Conservation (phyloP, 306 rosid species). For the Citrullus amarus region DNA sequence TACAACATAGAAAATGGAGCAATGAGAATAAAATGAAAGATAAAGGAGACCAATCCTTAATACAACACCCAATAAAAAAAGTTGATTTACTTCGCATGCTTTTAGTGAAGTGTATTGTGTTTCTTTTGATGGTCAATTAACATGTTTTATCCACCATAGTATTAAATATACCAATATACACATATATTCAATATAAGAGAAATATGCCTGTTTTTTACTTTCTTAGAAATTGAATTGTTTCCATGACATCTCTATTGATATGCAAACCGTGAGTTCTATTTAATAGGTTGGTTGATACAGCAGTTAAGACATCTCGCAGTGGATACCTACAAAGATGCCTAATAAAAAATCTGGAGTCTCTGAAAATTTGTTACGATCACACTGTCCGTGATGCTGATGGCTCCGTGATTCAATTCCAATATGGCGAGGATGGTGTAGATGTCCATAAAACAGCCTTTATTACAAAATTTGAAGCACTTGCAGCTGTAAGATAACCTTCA, state of each 20-base stretch:
- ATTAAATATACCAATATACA: background rate
- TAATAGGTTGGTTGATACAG: slow-evolving; percentile 86
- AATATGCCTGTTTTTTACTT: too few species aligned
- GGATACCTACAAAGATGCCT: slow-evolving; percentile 95
- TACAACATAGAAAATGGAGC: too few species aligned
- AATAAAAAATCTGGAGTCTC: slow-evolving; percentile 79
- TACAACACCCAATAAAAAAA: too few species aligned
- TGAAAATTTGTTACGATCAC: slow-evolving; percentile 71
- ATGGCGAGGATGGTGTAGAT: slow-evolving; percentile 97
- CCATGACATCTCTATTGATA: background rate
- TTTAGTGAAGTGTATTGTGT: background rate
- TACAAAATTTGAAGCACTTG: slow-evolving; percentile 60
- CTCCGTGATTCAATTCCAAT: slow-evolving; percentile 69
- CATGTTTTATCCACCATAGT: background rate
- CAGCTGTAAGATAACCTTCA: slow-evolving; percentile 35
- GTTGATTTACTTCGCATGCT: background rate
- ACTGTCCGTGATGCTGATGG: slow-evolving; percentile 97
- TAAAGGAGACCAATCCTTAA: too few species aligned
- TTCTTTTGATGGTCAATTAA: too few species aligned
- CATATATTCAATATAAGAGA: too few species aligned
- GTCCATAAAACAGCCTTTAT: slow-evolving; percentile 82
- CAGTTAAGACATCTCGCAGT: slow-evolving; percentile 97
- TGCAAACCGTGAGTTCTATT: slow-evolving; percentile 8
- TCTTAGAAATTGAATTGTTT: too few species aligned
- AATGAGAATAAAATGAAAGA: too few species aligned